Base-by-base conservation (phyloP, 2,329 filamentous ascomycete species). In the Aspergillus sp. region DNA sequence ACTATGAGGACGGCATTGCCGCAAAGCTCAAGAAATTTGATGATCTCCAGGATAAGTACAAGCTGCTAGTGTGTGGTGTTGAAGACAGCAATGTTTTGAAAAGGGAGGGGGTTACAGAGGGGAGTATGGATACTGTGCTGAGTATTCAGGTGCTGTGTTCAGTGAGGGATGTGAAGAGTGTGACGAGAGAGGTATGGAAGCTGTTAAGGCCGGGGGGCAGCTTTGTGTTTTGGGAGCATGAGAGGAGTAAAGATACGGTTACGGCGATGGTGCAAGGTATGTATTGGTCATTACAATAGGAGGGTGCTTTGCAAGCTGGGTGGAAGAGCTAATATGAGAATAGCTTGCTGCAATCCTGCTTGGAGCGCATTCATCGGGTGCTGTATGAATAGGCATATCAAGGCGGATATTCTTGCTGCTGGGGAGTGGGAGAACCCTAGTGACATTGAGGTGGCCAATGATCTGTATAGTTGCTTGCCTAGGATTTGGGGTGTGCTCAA, bases 191-290 rank as follows among this genome's bases (percentile, higher is more conserved):
- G 42, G 47, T 73, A n/a, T 70, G 68, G 51, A 64, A 63, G 43
- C 52, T 74, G 29, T 51, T 75, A 38, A 74, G 69, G 50, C 72
- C 72, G 0, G 72, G 72, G 1, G 72, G 72, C 8, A 66, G 62
- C 40, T 69, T 74, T 48, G 59, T 75, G 28, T 73, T 74, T 46
- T 74, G 72, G 67, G 72, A 75, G 50, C 72, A 74, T 47, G 50
- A 45, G 12, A 41, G 38, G 35, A 60, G 49, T 42, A 36, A 40
- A 33, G 35, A 58, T n/a, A 26, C 19, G 34, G 27, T 64, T 19
- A 71, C 68, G 3, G 48, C 45, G 32, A 39, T 52, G 28, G 57
- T 35, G 41, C 57, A 60, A 56, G 53, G 57, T 56, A 55, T 75
- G 74, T 49, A 61, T 67, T 12, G 62, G 67, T 5, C 29, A 7